Percentiles rank a stretch among this genome's conserved stretches.
phyloP scores from a whole-genome alignment of 805 yeast genomes.

The Ogataea dorogensis region DNA sequence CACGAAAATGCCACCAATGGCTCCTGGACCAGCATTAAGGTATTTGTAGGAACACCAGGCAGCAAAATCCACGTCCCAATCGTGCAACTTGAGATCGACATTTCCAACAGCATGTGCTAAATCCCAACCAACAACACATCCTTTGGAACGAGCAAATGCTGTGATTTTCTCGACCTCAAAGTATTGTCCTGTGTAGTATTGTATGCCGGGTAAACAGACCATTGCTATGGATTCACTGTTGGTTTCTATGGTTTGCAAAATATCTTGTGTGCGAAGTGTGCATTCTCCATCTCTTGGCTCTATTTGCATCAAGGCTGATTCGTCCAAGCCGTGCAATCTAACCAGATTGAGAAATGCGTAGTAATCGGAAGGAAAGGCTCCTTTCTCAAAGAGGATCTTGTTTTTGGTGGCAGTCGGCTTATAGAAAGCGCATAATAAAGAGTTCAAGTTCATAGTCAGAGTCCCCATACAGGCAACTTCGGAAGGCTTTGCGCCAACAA shows the following conservation, averaged over 20 bases:
- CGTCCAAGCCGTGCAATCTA: conserved; percentile 51
- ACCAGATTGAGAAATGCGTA: conserved; percentile 80
- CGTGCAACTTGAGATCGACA: conserved; percentile 71
- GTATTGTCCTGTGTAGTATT: conserved; percentile 87
- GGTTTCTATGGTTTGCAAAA: conserved; percentile 52
- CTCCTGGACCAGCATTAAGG: conserved; percentile 91
- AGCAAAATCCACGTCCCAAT: conserved; percentile 92
- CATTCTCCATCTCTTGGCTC: conserved; percentile 59
- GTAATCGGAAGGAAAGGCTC: conserved; percentile 90
- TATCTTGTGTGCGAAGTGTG: conserved; percentile 59
- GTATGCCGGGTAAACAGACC: conserved; percentile 83
- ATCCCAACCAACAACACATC: conserved; percentile 84
- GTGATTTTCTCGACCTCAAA: conserved; percentile 79
- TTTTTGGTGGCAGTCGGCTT: conserved; percentile 55
- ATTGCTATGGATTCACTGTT: conserved; percentile 64
- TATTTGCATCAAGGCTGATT: conserved; percentile 61
- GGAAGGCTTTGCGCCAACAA: conserved; percentile 71
- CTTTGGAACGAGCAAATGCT: conserved; percentile 48
- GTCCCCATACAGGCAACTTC: conserved; percentile 91
- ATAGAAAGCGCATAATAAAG: conserved; percentile 71
- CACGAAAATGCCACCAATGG: conserved; percentile 81
- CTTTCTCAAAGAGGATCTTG: conserved; percentile 79
- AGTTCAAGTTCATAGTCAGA: conserved; percentile 76
- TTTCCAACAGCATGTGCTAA: conserved; percentile 94
- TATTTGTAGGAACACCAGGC: conserved; percentile 94